These are phyloP conservation scores for Glarea lozoyensis DNA, from an alignment of 495 filamentous ascomycete genomes.

Conservation along the genomic window DNA sequence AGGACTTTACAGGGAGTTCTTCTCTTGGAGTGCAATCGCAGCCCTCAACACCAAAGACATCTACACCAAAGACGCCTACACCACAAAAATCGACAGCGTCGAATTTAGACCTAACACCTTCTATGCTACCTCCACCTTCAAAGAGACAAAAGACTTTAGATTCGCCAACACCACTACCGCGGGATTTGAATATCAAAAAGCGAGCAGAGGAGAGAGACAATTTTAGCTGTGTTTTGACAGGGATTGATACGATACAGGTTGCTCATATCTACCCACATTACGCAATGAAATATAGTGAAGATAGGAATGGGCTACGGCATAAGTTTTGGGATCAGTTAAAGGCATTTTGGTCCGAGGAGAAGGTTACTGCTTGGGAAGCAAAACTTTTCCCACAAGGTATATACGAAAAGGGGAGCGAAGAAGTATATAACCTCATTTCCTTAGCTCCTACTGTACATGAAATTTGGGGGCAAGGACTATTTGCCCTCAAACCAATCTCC, in stretches of 20 bases:
- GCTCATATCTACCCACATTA: conserved; percentile 9
- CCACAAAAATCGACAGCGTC: too few relatives aligned
- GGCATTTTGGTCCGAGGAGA: conserved; percentile 10
- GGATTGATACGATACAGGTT: neutral
- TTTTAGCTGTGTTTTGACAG: conserved; percentile 5
- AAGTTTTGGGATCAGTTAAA: conserved; percentile 7
- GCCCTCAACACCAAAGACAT: too few relatives aligned
- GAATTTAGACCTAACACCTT: neutral
- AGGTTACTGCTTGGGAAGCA: conserved; percentile 12
- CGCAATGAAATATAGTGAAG: conserved; percentile 2
- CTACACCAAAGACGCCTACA: too few relatives aligned
- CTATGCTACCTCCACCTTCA: neutral
- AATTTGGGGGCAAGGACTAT: conserved; percentile 7
- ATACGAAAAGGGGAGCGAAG: conserved; percentile 2
- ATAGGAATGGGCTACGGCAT: conserved; percentile 7
- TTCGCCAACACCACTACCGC: neutral
- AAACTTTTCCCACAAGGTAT: conserved; percentile 11
- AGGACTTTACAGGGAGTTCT: too few relatives aligned
- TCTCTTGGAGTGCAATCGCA: too few relatives aligned
- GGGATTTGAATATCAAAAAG: neutral
- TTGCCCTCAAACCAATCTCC: conserved; percentile 16
- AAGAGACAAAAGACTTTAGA: conserved; percentile 5
- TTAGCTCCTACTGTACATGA: conserved; percentile 1
- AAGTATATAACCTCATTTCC: conserved; percentile 3
- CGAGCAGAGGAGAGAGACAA: conserved; percentile 3